Evolutionary conservation across 164 flowering plant genomes (phyloP), one percentile per base, ranked within the genome.

Genomic region (Brasenia schreberi): DNA sequence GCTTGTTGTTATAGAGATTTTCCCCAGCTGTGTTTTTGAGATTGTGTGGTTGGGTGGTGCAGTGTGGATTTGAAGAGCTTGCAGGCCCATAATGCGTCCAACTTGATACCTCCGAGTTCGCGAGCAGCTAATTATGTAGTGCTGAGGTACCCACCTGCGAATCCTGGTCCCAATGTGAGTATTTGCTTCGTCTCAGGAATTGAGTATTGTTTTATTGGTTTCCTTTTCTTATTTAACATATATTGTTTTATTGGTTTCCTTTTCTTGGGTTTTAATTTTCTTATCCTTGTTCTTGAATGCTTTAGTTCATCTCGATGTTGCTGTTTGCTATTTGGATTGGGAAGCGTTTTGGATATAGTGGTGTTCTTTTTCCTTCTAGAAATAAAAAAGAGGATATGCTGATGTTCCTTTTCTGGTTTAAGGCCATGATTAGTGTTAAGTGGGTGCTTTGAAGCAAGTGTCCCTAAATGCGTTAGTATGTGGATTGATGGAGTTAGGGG

Each of bases 41-140:
- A 45, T 45, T 45, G 53, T 2, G 53, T 19, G 10, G 12, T 66
- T 52, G 14, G 27, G 43, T 5, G 7, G 14, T 63, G 65, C 43
- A 63, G 65, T 39, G 43, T 63, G 17, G 65, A 63, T 63, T 39
- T 63, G 65, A 63, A 27, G 43, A 63, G 65, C 43, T 63, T 63
- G 65, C 65, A 63, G 65, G 9, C 33, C 5, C 42, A 63, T 18
- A 63, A 63, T 23, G 65, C 43, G 18, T 63, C 27, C 65, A 63
- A 63, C 23, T 33, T 33, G 6, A 10, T 63, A 19, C 65, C 65
- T 0, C 65, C 65, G 17, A 63, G 43, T 63, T 19, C 65, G 6
- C 39, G 65, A 6, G 65, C 65, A 10, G 9, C 65, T 2, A 63
- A 63, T 63, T 63, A 63, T 17, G 43, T 63, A 6, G 65, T 63